Evolutionary conservation across 805 yeast species (phyloP), one percentile per base, ranked within the genome.

Genomic region (Candida easanensis): DNA sequence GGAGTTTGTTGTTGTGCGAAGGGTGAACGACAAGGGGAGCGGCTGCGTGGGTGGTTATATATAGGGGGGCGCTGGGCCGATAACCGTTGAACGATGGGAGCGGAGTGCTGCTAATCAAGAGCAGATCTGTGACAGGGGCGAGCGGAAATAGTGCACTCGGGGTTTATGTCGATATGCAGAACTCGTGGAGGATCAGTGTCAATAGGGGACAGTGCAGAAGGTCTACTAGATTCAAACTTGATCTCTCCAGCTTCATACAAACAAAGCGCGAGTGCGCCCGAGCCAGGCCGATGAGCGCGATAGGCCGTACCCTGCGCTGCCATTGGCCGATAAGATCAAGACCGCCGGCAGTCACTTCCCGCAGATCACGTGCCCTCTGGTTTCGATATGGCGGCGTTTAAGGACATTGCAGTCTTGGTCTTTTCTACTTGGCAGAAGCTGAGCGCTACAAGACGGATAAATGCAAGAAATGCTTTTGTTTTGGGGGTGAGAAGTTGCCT

Each of bases 241-340:
- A 22, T 22, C 25, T 10, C 25, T 22, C 25, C 25, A 22, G 25
- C 10, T 22, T n/a, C 10, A 27, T 27, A 27, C 31, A 8, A 9
- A 27, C 31, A 27, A 27, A 30, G 33, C 18, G 19, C 33, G 31
- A 11, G 16, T n/a, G 16, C 15, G 14, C 25, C 25, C 25, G 25
- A 22, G 25, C 25, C 25, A 22, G 25, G 31, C 31, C 31, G 31
- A 27, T 27, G 31, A 27, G 33, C 33, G 33, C 33, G 33, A 30
- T 30, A 30, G 33, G 18, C 33, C 33, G 5, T 19, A 19, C 9
- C 33, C 19, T 16, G 33, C 18, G 18, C 18, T 17, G 33, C 33
- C 19, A 30, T 30, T 30, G 33, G 33, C 33, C 33, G 33, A 30
- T 30, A 30, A 30, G 33, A n/a, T 30, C n/a, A 8, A 6, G 5